Evolutionary conservation across 2,329 filamentous ascomycete species (phyloP).

Genomic region (Aureobasidium leucospermi): DNA sequence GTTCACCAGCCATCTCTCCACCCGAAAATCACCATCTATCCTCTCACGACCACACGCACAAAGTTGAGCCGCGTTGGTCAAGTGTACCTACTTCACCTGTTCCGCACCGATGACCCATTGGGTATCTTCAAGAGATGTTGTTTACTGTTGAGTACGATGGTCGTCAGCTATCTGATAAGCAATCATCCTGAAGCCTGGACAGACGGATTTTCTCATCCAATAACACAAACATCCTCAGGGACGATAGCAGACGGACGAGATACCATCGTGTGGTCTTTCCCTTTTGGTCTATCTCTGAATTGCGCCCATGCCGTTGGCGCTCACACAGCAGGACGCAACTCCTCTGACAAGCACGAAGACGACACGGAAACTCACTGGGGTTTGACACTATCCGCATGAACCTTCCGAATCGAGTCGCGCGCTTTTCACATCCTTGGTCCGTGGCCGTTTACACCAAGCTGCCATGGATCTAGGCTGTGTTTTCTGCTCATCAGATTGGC

Average conservation of each 20-base stretch:
- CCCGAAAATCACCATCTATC: not conserved
- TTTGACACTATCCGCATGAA: conserved; percentile 3
- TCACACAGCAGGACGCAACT: not conserved
- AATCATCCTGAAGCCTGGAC: not conserved
- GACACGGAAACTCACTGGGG: not conserved
- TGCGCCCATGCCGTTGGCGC: not conserved
- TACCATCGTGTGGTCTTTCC: not conserved
- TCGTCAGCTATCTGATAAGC: not conserved
- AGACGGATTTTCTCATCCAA: not conserved
- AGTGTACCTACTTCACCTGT: no score
- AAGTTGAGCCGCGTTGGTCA: not conserved
- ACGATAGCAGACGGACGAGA: not conserved
- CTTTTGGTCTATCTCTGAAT: not conserved
- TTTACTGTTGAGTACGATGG: not conserved
- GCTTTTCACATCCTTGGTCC: not conserved
- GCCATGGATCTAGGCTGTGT: not conserved
- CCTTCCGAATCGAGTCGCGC: not conserved
- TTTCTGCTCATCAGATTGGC: not conserved
- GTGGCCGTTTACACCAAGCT: conserved; percentile 4
- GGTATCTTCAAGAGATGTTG: not conserved
- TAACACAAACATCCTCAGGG: not conserved
- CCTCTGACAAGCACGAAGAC: not conserved
- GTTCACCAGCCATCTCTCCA: not conserved
- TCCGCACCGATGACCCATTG: not conserved
- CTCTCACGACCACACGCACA: not conserved